These are phyloP conservation scores for Chrysanthemum makinoi DNA, from an alignment of 129 eudicot genomes.

Conservation along the genomic window DNA sequence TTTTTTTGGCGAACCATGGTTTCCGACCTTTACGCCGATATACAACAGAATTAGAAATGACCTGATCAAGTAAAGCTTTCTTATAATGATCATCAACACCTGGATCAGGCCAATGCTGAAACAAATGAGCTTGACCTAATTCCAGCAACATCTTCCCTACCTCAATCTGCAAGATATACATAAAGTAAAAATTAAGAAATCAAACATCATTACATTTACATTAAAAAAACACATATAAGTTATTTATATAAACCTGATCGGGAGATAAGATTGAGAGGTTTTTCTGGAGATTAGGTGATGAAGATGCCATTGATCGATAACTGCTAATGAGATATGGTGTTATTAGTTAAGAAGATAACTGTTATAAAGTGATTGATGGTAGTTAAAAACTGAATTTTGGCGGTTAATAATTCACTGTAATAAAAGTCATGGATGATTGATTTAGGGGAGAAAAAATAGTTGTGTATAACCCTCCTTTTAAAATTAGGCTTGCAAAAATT, in stretches of 20 bases:
- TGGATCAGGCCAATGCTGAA: conserved; percentile 77
- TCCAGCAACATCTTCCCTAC: conserved; percentile 66
- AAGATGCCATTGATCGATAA: conserved; percentile 35
- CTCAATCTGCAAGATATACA: conserved; percentile 40
- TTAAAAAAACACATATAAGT: not conserved
- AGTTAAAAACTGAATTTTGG: too few relatives aligned
- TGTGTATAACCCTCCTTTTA: too few relatives aligned
- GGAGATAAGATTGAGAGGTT: conserved; percentile 62
- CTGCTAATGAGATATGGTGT: not conserved
- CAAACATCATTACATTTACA: not conserved
- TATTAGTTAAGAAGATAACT: conserved; percentile 20
- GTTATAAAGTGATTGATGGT: not conserved
- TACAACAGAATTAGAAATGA: conserved; percentile 7
- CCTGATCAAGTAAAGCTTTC: conserved; percentile 66
- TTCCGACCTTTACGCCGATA: not conserved
- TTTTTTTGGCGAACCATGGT: not conserved
- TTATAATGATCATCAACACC: conserved; percentile 79
- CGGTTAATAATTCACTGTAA: too few relatives aligned
- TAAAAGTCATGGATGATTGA: too few relatives aligned
- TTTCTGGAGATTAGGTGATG: conserved; percentile 53
- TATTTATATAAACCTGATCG: conserved; percentile 49
- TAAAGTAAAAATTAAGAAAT: not conserved
- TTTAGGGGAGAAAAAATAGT: too few relatives aligned
- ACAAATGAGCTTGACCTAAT: conserved; percentile 64
- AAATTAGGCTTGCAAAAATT: too few relatives aligned